Evolutionary conservation across 2,329 filamentous ascomycete species (phyloP), one percentile per base, ranked within the genome.

Genomic region (Phoma sp.): DNA sequence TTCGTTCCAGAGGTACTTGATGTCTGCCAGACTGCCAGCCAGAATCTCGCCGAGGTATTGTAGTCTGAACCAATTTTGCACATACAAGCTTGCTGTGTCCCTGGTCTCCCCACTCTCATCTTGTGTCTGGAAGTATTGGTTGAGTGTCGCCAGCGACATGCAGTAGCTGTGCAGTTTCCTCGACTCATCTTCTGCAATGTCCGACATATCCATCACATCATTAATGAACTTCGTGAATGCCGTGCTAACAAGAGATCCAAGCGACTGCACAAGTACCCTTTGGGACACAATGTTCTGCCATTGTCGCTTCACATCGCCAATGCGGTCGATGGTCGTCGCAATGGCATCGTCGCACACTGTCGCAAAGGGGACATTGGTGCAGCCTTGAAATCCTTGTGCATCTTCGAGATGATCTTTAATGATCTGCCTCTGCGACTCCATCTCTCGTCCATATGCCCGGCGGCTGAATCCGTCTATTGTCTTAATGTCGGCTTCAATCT

Each of bases 1-100:
- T 61, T 88, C 85, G 2, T 78, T 79, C 86, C 86, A 88, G 36
- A 88, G 69, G 58, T 83, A 88, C 64, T 83, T 86, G 73, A 88
- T 88, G 64, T 88, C 86, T 17, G 83, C 85, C 14, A 88, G 73
- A 42, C 80, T 84, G 49, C 83, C 83, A 47, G 87, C 86, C 46
- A 88, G 68, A 37, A 88, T 86, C 60, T 87, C 86, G 34, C 81
- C 76, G 46, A 88, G 67, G 61, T 87, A 88, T 66, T 87, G 84
- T 65, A 88, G 87, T 55, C 84, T 85, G 57, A 88, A 77, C 86
- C 86, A 88, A 59, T 82, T 83, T 4, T 82, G 80, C 39, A 84
- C 83, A 58, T 88, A 88, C 9, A 87, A 77, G 20, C 83, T 83
- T 4, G 83, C 84, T 76, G 85, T 83, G 33, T 80, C 78, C n/a